Evolutionary conservation across 176 grass and related monocot genomes (phyloP), one percentile per base, ranked within the genome.

Genomic region (Melocanna baccifera): DNA sequence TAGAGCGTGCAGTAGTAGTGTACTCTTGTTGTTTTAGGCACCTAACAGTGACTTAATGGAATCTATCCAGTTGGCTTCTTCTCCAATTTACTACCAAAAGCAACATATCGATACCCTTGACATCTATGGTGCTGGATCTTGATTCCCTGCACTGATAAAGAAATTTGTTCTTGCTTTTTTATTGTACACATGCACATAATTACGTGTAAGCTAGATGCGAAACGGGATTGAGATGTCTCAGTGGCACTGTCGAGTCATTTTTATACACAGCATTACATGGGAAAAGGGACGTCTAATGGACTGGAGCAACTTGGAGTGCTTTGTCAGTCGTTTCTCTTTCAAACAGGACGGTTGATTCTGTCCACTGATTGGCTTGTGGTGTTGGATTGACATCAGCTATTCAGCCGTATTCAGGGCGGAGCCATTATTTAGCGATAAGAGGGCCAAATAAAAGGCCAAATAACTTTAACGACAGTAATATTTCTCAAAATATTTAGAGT

Each of bases 311-410:
- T 67, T 61, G 69, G 48, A 57, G 69, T 41, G 64, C 61, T 0
- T 40, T 62, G 82, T 32, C 76, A 75, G 82, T 75, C 76, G 9
- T 23, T 68, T 7, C 4, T 89, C 69, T 46, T 9, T 4, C n/a
- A 37, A 85, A 23, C 5, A 62, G 23, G 29, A 12, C 12, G 12
- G 62, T 5, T 59, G 23, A 57, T 84, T 28, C 7, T 32, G 29
- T 89, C 69, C 81, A 68, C 62, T 26, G 42, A 34, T 42, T 71
- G 41, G 58, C 9, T 30, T 59, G 79, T 84, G 87, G 81, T 59
- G 72, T 12, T 20, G 51, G 62, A 87, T 61, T 64, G 29, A 11
- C 19, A 20, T 43, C 46, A 37, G 37, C 37, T 39, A 39, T 39
- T 39, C 37, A 39, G 26, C 55, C 62, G 55, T 12, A 15, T 73